phyloP scores from a whole-genome alignment of 495 filamentous ascomycete species.

The Penicillium pulvis region DNA sequence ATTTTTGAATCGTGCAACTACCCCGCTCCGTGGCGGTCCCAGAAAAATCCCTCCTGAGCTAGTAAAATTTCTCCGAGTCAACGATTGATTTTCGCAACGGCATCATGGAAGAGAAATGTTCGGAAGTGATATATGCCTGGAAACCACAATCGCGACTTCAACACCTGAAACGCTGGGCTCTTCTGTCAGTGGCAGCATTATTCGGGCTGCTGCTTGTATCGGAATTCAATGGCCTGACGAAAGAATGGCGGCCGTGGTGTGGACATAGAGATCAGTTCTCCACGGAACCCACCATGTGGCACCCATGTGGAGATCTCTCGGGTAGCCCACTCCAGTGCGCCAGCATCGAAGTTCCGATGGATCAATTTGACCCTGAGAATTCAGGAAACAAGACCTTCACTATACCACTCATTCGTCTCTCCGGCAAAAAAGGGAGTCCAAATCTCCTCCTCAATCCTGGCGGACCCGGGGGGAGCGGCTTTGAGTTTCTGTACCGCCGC shows the following conservation, averaged over 20 bases:
- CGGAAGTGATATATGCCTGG: background rate
- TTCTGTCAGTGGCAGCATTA: no score
- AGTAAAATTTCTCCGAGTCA: background rate
- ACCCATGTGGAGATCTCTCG: constrained; percentile 34
- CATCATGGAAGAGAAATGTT: background rate
- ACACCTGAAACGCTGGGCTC: no score
- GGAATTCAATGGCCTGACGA: no score
- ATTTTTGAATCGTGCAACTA: background rate
- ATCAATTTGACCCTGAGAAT: constrained; percentile 42
- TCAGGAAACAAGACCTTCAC: constrained; percentile 34
- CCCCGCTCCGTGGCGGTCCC: background rate
- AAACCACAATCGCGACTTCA: background rate
- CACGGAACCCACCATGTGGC: constrained; percentile 23
- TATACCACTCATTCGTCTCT: constrained; percentile 46
- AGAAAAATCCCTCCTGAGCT: background rate
- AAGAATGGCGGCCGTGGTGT: no score
- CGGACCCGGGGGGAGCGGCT: constrained; percentile 45
- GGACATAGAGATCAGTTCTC: no score
- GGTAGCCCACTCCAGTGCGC: constrained; percentile 31
- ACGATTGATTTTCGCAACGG: background rate
- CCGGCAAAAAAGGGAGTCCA: constrained; percentile 38
- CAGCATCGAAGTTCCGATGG: constrained; percentile 39
- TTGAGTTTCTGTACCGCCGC: constrained; percentile 32
- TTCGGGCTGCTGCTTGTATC: no score
- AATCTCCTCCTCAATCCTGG: constrained; percentile 50